Base-by-base conservation (phyloP, 352 stramenopile genomes). In the Pythium dissotocum region DNA sequence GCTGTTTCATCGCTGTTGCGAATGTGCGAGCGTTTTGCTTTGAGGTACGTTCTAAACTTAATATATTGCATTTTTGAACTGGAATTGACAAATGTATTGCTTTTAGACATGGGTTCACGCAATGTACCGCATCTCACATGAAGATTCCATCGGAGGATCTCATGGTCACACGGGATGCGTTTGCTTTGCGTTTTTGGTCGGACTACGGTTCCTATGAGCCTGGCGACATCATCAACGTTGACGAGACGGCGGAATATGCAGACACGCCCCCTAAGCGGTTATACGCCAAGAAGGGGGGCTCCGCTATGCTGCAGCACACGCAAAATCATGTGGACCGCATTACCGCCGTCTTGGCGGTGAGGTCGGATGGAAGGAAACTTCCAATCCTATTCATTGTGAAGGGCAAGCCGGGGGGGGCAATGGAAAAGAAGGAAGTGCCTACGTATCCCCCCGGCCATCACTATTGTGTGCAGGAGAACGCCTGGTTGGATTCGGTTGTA, bases 391-490 rank as follows among this genome's bases (percentile, higher is more conserved):
- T 75, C 38, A 70, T 72, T 32, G 33, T 72, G 14, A 64, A 53
- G 8, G 67, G 49, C 2, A 21, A 58, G 18, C 71, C 59, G 4
- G 58, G 62, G 0, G 62, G 66, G 14, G 18, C 16, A 4, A 72
- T 77, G 10, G 62, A 73, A 30, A 32, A 35, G 18, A 24, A 65
- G 1, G 63, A 77, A 26, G 7, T 75, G 1, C 48, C 54, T 3
- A 44, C 18, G 4, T 77, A 70, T 38, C 42, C 67, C 10, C 6
- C 33, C 0, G 67, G 61, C 6, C 63, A 74, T 32, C 28, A 33
- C 14, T 72, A 71, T 30, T 38, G 52, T 1, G 67, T 77, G 0
- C 71, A 72, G 42, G 33, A 70, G n/a, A 74, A 77, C 35, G 67
- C 54, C 2, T 75, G 67, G 63, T 70, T 75, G 67, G 67, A 70